Evolutionary conservation across 495 filamentous ascomycete genomes (phyloP).

Genomic region (Aspergillus bridgeri): DNA sequence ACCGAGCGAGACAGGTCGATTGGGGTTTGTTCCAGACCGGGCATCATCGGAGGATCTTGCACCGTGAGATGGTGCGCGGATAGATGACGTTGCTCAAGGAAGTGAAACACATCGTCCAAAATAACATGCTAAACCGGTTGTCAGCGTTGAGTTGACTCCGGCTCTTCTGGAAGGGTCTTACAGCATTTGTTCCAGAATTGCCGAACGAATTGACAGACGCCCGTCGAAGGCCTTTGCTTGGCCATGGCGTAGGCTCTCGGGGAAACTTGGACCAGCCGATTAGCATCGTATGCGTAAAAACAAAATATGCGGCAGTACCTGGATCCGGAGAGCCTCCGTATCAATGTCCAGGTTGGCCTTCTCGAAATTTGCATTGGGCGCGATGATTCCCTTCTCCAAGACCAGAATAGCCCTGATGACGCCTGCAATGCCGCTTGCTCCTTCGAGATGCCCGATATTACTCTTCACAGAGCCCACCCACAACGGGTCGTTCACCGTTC

Average conservation of each 20-base stretch:
- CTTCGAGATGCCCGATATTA: slow-evolving; percentile 54
- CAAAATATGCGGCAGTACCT: no score
- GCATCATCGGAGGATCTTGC: no score
- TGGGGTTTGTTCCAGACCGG: not conserved
- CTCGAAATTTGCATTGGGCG: slow-evolving; percentile 37
- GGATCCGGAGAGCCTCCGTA: slow-evolving; percentile 13
- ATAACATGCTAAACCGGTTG: slow-evolving; percentile 42
- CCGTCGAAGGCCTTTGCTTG: slow-evolving; percentile 6
- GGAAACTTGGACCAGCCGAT: not conserved
- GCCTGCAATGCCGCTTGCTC: slow-evolving; percentile 54
- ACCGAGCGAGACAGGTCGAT: not conserved
- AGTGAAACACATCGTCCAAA: slow-evolving; percentile 4
- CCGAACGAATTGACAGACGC: slow-evolving; percentile 29
- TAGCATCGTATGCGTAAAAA: slow-evolving; percentile 6
- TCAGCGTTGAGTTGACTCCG: not conserved
- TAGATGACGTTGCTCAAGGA: not conserved
- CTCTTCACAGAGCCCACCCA: slow-evolving; percentile 31
- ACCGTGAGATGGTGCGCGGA: no score
- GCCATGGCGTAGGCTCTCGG: slow-evolving; percentile 13
- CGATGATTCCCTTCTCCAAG: slow-evolving; percentile 49
- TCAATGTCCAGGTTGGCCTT: slow-evolving; percentile 35
- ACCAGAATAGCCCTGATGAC: slow-evolving; percentile 59
- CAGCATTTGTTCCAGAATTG: slow-evolving; percentile 31
- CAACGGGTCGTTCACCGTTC: slow-evolving; percentile 27
- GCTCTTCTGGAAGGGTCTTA: slow-evolving; percentile 24